Conservation (phyloP, 2,329 filamentous ascomycete genomes). For the Cordyceps cateniannulata region DNA sequence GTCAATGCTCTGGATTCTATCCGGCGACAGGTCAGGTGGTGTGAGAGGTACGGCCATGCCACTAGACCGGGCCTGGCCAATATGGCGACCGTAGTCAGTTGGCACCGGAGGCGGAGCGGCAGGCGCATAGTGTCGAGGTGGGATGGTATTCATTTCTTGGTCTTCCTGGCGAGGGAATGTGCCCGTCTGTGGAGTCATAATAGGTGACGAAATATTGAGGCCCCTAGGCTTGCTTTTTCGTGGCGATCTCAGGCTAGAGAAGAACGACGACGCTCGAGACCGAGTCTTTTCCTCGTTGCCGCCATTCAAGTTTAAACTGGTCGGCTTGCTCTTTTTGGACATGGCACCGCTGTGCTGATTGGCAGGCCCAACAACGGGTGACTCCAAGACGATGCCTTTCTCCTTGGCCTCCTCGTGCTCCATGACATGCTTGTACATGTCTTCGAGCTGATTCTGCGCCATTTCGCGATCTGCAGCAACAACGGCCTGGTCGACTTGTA, state of each 20-base stretch:
- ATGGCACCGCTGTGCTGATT: constrained; percentile 23
- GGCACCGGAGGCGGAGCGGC: constrained; percentile 52
- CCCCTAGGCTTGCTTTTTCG: constrained; percentile 45
- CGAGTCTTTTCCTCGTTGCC: constrained; percentile 42
- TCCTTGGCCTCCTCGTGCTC: constrained; percentile 71
- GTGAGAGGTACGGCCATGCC: constrained; percentile 21
- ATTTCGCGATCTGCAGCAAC: constrained; percentile 67
- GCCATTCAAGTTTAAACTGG: constrained; percentile 40
- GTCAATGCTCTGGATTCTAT: constrained; percentile 44
- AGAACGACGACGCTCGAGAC: constrained; percentile 52
- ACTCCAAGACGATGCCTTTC: constrained; percentile 43
- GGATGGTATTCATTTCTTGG: constrained; percentile 52
- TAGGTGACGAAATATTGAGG: constrained; percentile 57
- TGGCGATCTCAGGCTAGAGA: constrained; percentile 57
- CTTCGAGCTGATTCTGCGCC: constrained; percentile 77
- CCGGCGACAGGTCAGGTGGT: constrained; percentile 33
- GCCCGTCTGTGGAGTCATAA: constrained; percentile 56
- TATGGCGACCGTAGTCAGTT: constrained; percentile 35
- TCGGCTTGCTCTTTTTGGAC: constrained; percentile 44
- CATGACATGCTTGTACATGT: constrained; percentile 87
- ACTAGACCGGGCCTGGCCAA: constrained; percentile 19
- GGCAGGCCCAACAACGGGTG: constrained; percentile 26
- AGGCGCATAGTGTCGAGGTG: constrained; percentile 52
- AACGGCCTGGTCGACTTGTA: constrained; percentile 69
- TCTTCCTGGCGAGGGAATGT: constrained; percentile 50